Conservation (phyloP, 495 filamentous ascomycete species). For the Neurospora tetraspora region DNA sequence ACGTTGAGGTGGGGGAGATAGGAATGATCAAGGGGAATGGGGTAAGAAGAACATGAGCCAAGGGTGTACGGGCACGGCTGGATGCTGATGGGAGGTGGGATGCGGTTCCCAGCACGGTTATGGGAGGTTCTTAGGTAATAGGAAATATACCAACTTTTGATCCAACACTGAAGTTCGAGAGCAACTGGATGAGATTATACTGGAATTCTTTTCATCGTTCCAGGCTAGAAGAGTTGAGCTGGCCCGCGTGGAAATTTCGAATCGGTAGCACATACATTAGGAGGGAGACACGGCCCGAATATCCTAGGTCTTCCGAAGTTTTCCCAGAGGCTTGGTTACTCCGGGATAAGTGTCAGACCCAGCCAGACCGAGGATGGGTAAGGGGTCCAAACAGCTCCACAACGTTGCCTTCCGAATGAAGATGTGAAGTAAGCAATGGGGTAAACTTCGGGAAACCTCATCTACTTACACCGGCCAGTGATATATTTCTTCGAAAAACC, state of each 20-base stretch:
- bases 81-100: not conserved
- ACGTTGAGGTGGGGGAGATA: not conserved
- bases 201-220: not conserved
- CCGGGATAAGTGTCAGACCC: not conserved
- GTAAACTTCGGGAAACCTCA: not conserved
- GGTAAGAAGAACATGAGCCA: not conserved
- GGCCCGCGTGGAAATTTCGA: not conserved
- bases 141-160: not conserved
- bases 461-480: not conserved
- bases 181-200: not conserved
- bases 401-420: not conserved
- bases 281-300: not conserved
- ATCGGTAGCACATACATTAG: not conserved
- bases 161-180: not conserved
- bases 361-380: not conserved
- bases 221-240: not conserved
- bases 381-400: not conserved
- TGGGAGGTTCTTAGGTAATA: not conserved
- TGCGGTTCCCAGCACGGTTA: not conserved
- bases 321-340: not conserved
- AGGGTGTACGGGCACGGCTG: not conserved
- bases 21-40: not conserved
- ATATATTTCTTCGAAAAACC: not conserved
- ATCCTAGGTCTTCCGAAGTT: not conserved
- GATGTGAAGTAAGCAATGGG: not conserved